Conservation (phyloP, 768 basidiomycete genomes). For the Sistotremastrum suecicum region DNA sequence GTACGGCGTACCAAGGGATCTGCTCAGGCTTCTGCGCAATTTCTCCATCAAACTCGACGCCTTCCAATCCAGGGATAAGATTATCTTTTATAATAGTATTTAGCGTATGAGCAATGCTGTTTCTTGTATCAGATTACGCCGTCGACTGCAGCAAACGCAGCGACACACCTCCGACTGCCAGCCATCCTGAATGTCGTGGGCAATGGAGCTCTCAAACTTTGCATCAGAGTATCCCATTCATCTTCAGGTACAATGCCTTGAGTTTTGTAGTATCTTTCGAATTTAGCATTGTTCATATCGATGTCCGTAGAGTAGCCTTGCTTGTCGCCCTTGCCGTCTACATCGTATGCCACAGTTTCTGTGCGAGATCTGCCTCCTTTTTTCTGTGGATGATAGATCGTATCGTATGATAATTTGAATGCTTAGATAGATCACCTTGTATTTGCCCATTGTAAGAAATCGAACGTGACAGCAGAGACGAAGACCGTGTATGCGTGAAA, state of each 20-base stretch:
- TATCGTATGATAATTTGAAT: too few relatives aligned
- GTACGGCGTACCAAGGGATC: constrained; percentile 59
- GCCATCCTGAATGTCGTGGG: constrained; percentile 93
- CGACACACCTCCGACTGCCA: constrained; percentile 63
- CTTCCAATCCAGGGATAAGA: constrained; percentile 64
- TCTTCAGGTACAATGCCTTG: constrained; percentile 64
- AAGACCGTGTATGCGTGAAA: too few relatives aligned
- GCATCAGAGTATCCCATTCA: constrained; percentile 69
- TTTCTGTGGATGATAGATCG: too few relatives aligned
- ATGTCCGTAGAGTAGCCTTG: background rate
- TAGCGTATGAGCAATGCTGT: constrained; percentile 54
- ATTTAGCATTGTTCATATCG: constrained; percentile 60
- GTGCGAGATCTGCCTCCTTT: too few relatives aligned
- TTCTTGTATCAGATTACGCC: constrained; percentile 5
- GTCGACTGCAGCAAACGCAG: background rate
- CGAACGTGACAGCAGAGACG: too few relatives aligned
- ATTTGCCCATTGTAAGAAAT: too few relatives aligned
- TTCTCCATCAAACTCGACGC: constrained; percentile 65
- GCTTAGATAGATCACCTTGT: too few relatives aligned
- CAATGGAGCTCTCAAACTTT: constrained; percentile 50
- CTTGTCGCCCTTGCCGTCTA: too few relatives aligned
- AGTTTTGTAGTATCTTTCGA: constrained; percentile 53
- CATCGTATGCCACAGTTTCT: too few relatives aligned
- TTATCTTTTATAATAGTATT: constrained; percentile 64
- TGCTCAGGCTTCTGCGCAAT: constrained; percentile 65